Evolutionary conservation across 495 filamentous ascomycete genomes (phyloP), one percentile per base, ranked within the genome.

Genomic region (Podospora fimiseda): DNA sequence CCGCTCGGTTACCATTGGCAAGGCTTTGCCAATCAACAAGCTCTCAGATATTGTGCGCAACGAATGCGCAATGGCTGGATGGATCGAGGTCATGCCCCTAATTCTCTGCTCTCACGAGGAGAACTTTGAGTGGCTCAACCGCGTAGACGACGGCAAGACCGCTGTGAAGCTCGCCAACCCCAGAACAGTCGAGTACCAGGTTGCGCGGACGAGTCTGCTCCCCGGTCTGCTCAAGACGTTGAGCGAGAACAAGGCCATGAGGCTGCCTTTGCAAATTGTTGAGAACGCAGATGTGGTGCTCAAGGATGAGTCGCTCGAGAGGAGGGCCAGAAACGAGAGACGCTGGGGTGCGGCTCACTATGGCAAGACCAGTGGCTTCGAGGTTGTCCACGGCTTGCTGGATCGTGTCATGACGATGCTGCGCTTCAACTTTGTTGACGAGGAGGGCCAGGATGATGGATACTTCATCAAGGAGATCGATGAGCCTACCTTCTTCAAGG

Each of bases 71-170:
- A 91, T 95, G 85, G 85, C 92, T 1, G 93, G 93, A 53, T 99
- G 93, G 92, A 82, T 82, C 16, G 93, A 99, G 71, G 93, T 95
- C 20, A 84, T 99, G 82, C 93, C 93, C 3, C 78, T 99, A 14
- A 96, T 96, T 62, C 80, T 99, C 44, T 99, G 93, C 80, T 95
- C 89, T 14, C 90, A 97, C 66, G 93, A 96, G 64, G 93, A 99
- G 79, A 99, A 97, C 74, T 99, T 96, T 67, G 86, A 75, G 42
- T 96, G 90, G 89, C 76, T 99, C 36, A 95, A 97, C 71, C 87
- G 92, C 52, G 81, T 82, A 55, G 91, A 96, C 56, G 87, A 96
- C 58, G 90, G 93, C 43, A 83, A 73, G 18, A 91, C 85, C 0
- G 90, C 89, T 5, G 84, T 99, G 56, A 85, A 80, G 63, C 84